These are phyloP conservation scores for Fraxinus sp. DNA, from an alignment of 305 asterid species.

Conservation along the genomic window DNA sequence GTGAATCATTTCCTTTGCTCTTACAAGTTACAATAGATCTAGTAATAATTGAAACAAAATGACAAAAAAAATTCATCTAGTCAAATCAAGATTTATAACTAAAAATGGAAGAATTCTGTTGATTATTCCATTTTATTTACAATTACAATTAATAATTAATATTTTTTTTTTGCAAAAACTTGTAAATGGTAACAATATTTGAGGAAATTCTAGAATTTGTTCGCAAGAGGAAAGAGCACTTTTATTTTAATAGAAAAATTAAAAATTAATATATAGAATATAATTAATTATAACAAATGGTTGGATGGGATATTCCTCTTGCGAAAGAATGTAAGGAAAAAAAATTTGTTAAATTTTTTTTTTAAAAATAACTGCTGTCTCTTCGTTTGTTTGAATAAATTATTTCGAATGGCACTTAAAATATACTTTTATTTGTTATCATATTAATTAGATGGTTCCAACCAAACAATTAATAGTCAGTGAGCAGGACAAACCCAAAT, in stretches of 20 bases:
- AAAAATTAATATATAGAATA: not conserved
- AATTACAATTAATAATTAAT: not conserved
- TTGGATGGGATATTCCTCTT: not conserved
- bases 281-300: not conserved
- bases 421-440: not conserved
- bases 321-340: not conserved
- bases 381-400: slow-evolving; percentile 1
- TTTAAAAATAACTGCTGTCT: not conserved
- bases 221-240: not conserved
- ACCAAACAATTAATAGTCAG: slow-evolving; percentile 6
- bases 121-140: not conserved
- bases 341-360: not conserved
- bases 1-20: too few relatives aligned
- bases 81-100: not conserved
- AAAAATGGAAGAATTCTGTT: not conserved
- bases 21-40: not conserved
- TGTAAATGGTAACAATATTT: not conserved
- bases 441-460: not conserved
- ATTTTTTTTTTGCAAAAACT: not conserved
- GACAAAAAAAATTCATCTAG: not conserved
- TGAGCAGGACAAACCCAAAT: slow-evolving; percentile 23
- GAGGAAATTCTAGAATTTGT: not conserved
- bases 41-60: not conserved
- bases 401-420: not conserved
- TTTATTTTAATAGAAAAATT: not conserved